phyloP scores from a whole-genome alignment of 495 filamentous ascomycete species.

The Aspergillus leporis region DNA sequence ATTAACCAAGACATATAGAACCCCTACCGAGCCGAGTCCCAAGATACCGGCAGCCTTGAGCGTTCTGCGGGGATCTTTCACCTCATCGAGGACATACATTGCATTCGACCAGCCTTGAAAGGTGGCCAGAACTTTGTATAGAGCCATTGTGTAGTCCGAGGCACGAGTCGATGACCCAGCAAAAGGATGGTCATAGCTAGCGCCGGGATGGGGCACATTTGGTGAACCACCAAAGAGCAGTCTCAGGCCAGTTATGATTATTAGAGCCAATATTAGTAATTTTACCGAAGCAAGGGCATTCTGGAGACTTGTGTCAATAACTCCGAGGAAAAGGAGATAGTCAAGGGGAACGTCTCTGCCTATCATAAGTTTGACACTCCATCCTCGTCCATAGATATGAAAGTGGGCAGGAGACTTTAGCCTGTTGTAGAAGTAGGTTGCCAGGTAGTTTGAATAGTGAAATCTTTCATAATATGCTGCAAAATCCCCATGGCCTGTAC shows the following conservation, averaged over 20 bases:
- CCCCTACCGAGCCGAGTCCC: slow-evolving; percentile 56
- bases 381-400: slow-evolving; percentile 6
- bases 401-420: too few relatives aligned
- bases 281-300: slow-evolving; percentile 40
- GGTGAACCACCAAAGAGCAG: slow-evolving; percentile 31
- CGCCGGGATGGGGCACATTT: slow-evolving; percentile 32
- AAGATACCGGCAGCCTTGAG: slow-evolving; percentile 60
- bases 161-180: slow-evolving; percentile 35
- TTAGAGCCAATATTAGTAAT: slow-evolving; percentile 39
- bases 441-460: too few relatives aligned
- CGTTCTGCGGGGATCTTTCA: slow-evolving; percentile 65
- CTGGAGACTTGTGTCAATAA: background rate
- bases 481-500: too few relatives aligned
- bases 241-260: slow-evolving; percentile 40
- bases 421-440: too few relatives aligned
- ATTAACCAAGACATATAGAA: slow-evolving; percentile 66
- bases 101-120: slow-evolving; percentile 66
- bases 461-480: too few relatives aligned
- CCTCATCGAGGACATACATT: slow-evolving; percentile 72
- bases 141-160: slow-evolving; percentile 46
- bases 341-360: background rate
- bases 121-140: slow-evolving; percentile 71
- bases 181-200: slow-evolving; percentile 34
- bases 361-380: slow-evolving; percentile 34
- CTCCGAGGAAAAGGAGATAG: background rate